A percentile compares a stretch with the other conserved stretches of the same genome.
Conservation (phyloP, 805 yeast genomes). For the Candida pseudofarinosa region DNA sequence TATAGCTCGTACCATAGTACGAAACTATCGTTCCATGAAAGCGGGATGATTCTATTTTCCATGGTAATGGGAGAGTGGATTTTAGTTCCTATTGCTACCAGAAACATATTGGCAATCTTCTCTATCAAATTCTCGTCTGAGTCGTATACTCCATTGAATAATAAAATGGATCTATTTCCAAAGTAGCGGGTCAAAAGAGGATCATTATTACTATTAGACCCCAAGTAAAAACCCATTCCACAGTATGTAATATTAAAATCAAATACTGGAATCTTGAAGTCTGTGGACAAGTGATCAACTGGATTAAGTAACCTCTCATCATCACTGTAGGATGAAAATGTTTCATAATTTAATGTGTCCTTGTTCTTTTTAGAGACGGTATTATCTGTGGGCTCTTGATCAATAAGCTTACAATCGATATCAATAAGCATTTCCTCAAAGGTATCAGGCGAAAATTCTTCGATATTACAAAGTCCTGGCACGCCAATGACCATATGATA, state of each 20-base stretch:
- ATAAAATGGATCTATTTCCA: slow-evolving; percentile 19
- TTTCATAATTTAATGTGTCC: slow-evolving; percentile 5
- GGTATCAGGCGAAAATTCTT: slow-evolving; percentile 27
- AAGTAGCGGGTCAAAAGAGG: slow-evolving; percentile 10
- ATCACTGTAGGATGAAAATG: slow-evolving; percentile 12
- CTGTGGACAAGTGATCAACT: slow-evolving; percentile 20
- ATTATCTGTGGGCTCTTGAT: neutral
- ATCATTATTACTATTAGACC: slow-evolving; percentile 6
- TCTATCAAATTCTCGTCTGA: slow-evolving; percentile 12
- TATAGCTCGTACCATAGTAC: slow-evolving; percentile 35
- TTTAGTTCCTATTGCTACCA: slow-evolving; percentile 18
- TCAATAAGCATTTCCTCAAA: slow-evolving; percentile 22
- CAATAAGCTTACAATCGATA: slow-evolving; percentile 23
- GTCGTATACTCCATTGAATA: slow-evolving; percentile 17
- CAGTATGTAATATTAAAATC: slow-evolving; percentile 23
- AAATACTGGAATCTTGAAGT: slow-evolving; percentile 22
- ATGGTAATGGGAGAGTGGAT: slow-evolving; percentile 22
- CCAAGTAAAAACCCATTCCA: slow-evolving; percentile 32
- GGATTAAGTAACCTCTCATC: slow-evolving; percentile 4
- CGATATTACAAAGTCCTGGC: slow-evolving; percentile 44
- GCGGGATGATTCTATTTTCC: slow-evolving; percentile 5
- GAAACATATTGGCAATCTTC: slow-evolving; percentile 18
- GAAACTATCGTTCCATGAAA: slow-evolving; percentile 30
- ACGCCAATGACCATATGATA: slow-evolving; percentile 50
- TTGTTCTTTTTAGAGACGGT: neutral